Percentiles rank a stretch among this genome's conserved stretches.
Evolutionary conservation across 1,139 yeast species (phyloP).

Genomic region (Suhomyces guaymorum): DNA sequence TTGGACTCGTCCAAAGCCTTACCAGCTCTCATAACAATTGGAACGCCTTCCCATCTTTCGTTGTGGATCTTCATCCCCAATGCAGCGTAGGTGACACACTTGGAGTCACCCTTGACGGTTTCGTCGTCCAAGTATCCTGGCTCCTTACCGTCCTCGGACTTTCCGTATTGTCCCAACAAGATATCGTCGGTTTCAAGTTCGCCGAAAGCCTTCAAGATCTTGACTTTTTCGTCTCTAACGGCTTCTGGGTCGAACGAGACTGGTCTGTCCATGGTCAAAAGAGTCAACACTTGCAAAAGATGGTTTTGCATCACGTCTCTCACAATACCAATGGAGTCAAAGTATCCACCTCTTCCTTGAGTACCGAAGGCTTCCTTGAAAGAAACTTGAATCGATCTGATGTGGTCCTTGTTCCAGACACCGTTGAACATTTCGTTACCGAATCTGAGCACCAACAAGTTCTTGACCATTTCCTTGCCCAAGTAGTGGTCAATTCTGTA

Average conservation of each 20-base stretch:
- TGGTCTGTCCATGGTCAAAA: slow-evolving; percentile 96
- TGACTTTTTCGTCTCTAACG: slow-evolving; percentile 93
- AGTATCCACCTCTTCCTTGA: slow-evolving; percentile 98
- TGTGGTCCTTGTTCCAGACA: slow-evolving; percentile 80
- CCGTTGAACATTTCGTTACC: slow-evolving; percentile 85
- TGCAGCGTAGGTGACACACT: slow-evolving; percentile 93
- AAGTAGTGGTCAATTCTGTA: slow-evolving; percentile 96
- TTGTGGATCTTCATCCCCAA: slow-evolving; percentile 73
- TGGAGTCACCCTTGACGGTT: slow-evolving; percentile 79
- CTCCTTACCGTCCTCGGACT: slow-evolving; percentile 81
- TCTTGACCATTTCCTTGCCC: slow-evolving; percentile 98
- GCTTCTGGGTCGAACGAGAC: slow-evolving; percentile 87
- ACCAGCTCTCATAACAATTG: slow-evolving; percentile 94
- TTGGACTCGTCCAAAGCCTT: slow-evolving; percentile 90
- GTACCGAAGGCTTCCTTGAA: slow-evolving; percentile 98
- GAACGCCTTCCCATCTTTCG: slow-evolving; percentile 98
- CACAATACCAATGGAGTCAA: slow-evolving; percentile 91
- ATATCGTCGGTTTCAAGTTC: slow-evolving; percentile 67
- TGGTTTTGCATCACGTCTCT: slow-evolving; percentile 99
- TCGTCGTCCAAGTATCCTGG: slow-evolving; percentile 93
- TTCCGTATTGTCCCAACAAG: slow-evolving; percentile 83
- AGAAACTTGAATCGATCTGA: slow-evolving; percentile 78
- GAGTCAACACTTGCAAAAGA: slow-evolving; percentile 84
- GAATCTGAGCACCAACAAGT: slow-evolving; percentile 82
- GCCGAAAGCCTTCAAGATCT: slow-evolving; percentile 79